Conservation (phyloP, 2,329 filamentous ascomycete species). For the Monilinia laxa region DNA sequence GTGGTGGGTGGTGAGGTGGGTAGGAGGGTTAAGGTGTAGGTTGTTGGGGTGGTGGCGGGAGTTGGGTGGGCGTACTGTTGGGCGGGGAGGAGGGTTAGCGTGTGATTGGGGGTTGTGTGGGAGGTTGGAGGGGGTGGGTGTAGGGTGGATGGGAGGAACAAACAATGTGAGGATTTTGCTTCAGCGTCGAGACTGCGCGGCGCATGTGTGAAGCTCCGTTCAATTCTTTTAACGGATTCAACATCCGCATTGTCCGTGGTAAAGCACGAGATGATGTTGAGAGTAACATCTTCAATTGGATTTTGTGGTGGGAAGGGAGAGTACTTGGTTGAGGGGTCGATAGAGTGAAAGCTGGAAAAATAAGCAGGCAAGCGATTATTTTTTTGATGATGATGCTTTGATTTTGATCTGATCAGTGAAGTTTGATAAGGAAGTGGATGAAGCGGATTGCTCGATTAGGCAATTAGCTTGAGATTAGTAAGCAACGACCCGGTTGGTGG, state of each 20-base stretch:
- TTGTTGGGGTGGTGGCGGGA: conserved; percentile 44
- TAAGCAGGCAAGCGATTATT: not conserved
- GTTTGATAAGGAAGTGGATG: conserved; percentile 1
- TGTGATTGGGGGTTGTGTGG: not conserved
- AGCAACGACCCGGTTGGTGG: not conserved
- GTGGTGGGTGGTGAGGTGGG: conserved; percentile 55
- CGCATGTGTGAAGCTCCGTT: not conserved
- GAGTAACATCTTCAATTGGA: conserved; percentile 8
- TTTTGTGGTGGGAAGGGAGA: not conserved
- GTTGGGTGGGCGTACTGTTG: conserved; percentile 58
- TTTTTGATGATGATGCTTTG: not conserved
- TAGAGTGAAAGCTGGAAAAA: not conserved
- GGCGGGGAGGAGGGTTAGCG: conserved; percentile 7
- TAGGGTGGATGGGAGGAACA: not conserved
- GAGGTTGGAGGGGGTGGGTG: not conserved
- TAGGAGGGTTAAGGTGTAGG: conserved; percentile 59
- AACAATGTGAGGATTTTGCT: conserved; percentile 40
- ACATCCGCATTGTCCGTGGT: not conserved
- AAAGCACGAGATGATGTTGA: not conserved
- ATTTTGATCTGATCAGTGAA: not conserved
- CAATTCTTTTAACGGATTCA: not conserved
- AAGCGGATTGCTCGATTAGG: conserved; percentile 10
- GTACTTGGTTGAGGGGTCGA: not conserved
- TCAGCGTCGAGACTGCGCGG: conserved; percentile 33
- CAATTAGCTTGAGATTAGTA: conserved; percentile 21